phyloP scores from a whole-genome alignment of 768 basidiomycete species.

The Phanerochaete sordida region DNA sequence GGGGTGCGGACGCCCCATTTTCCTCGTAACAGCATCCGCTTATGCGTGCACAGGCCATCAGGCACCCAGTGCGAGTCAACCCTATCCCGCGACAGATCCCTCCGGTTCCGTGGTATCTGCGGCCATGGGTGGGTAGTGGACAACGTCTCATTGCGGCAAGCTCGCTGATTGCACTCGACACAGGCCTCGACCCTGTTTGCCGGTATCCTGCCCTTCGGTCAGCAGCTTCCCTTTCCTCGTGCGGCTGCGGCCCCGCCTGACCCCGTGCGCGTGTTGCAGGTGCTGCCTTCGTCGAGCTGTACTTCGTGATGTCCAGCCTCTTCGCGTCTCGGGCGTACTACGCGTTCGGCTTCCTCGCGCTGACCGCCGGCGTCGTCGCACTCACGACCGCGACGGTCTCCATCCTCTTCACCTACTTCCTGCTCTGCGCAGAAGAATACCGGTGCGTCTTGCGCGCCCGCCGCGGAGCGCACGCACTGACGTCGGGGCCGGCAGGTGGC shows the following conservation, averaged over 20 bases:
- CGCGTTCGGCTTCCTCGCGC: conserved; percentile 91
- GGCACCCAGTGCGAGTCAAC: conserved; percentile 86
- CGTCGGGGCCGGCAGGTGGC: conserved; percentile 59
- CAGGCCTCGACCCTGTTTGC: conserved; percentile 74
- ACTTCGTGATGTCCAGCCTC: conserved; percentile 86
- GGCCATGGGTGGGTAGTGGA: conserved; percentile 58
- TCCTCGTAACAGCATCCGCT: neutral
- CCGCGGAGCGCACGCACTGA: neutral
- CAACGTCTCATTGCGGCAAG: neutral
- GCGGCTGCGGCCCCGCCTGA: neutral
- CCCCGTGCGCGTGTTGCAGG: conserved; percentile 37
- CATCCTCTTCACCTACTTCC: conserved; percentile 87
- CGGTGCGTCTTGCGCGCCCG: conserved; percentile 41
- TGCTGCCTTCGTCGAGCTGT: conserved; percentile 93
- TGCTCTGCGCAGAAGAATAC: conserved; percentile 93
- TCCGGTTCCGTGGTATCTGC: conserved; percentile 78
- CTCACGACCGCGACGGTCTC: conserved; percentile 90
- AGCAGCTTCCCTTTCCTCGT: conserved; percentile 13
- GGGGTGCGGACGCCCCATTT: conserved; percentile 51
- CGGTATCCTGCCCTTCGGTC: conserved; percentile 90
- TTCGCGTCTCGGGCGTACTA: conserved; percentile 94
- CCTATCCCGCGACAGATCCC: conserved; percentile 97
- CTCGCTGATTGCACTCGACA: conserved; percentile 7
- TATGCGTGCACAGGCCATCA: conserved; percentile 45
- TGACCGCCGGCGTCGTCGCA: conserved; percentile 79